phyloP scores from a whole-genome alignment of 2,329 filamentous ascomycete genomes.

The Ophiostoma ulmi region DNA sequence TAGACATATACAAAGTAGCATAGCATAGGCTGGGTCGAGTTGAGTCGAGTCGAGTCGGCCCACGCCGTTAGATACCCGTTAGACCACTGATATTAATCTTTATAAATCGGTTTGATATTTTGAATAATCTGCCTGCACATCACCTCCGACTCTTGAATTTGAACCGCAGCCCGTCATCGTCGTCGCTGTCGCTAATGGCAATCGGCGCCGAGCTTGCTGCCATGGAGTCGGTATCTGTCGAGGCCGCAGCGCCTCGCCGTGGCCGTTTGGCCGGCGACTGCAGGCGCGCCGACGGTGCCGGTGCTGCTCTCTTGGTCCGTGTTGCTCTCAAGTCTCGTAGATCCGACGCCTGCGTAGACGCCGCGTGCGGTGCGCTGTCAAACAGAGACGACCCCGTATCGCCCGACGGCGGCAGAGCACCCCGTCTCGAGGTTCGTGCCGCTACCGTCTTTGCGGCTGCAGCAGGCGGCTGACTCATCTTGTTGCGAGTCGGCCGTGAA shows the following conservation, averaged over 20 bases:
- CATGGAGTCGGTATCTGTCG: neutral
- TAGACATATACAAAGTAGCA: neutral
- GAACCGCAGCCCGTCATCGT: slow-evolving; percentile 55
- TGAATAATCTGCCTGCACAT: slow-evolving; percentile 1
- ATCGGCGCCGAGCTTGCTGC: slow-evolving; percentile 15
- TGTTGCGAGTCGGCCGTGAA: slow-evolving; percentile 30
- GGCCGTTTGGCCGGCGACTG: slow-evolving; percentile 22
- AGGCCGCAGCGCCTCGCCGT: slow-evolving; percentile 7
- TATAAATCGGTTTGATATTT: neutral
- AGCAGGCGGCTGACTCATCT: slow-evolving; percentile 26
- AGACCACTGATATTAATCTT: neutral
- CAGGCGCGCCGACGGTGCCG: slow-evolving; percentile 21
- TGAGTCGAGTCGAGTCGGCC: no score
- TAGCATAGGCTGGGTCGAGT: neutral
- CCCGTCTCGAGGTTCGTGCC: slow-evolving; percentile 19
- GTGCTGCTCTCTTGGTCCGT: slow-evolving; percentile 32
- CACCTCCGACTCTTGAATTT: slow-evolving; percentile 49
- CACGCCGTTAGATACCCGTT: neutral
- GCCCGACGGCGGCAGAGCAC: neutral
- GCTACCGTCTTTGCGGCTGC: slow-evolving; percentile 20
- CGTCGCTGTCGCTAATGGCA: slow-evolving; percentile 29
- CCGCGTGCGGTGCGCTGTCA: slow-evolving; percentile 24
- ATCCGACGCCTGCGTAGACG: slow-evolving; percentile 30
- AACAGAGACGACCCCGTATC: slow-evolving; percentile 18
- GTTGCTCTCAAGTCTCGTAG: slow-evolving; percentile 30